Base-by-base conservation (phyloP, 306 rosid species). In the Hippophae tibetana region DNA sequence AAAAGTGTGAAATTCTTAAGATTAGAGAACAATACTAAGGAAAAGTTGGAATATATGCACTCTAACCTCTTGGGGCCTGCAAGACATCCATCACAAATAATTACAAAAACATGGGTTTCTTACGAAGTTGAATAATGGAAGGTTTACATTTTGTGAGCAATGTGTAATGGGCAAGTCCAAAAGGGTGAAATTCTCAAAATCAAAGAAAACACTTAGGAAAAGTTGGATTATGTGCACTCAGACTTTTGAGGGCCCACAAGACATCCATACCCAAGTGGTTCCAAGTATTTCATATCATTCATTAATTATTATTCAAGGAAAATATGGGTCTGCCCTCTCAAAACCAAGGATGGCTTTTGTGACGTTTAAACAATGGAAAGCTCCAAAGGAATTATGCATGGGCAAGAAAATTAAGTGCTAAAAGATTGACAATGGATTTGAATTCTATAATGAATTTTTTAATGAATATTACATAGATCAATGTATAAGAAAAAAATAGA, bases 291-390 rank as follows among this genome's bases (percentile, higher is more conserved):
- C 3, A 3, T 43, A 2, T 43, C 63, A 2, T 8, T 59, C 6
- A 23, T 59, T 0, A 18, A 18, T 18, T 18, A 18, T 18, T 18
- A 18, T 18, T 18, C 18, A 18, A 18, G 18, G 18, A 7, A 42
- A 59, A 13, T 14, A 9, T 23, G 51, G 26, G 5, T 59, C 7
- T n/a, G 6, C 25, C 10, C 9, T 43, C 23, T 59, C 9, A 59
- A 59, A 10, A 2, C 13, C 0, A 59, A 59, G 13, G n/a, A 59
- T 59, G 51, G 23, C 42, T 2, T 23, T 59, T 59, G 13, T 3
- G 2, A 59, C 7, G 38, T 59, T 59, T 14, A 59, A 44, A n/a
- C n/a, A 59, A 2, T 59, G 63, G 63, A 59, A 59, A 18, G 23
- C 7, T 6, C 0, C 13, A 7, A n/a, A 14, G 2, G 52, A 59